phyloP scores from a whole-genome alignment of 352 stramenopile species.

The Pythium chondricola region DNA sequence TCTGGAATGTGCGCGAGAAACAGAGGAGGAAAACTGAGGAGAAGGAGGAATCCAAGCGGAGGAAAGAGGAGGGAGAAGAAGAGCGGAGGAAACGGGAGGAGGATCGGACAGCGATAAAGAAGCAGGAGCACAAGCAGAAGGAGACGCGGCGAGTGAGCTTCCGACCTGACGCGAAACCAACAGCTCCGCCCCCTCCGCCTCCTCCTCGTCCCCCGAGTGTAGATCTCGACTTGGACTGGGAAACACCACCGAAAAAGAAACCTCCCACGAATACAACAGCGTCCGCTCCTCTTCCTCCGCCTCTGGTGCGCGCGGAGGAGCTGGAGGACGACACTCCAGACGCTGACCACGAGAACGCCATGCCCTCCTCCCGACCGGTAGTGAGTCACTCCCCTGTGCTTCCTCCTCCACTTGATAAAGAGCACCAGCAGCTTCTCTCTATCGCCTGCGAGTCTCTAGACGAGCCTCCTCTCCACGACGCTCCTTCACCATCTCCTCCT shows the following conservation, averaged over 20 bases:
- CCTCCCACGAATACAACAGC: neutral
- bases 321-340: neutral
- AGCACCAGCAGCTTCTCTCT: neutral
- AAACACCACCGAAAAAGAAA: neutral
- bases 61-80: conserved; percentile 2
- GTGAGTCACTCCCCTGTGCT: no score
- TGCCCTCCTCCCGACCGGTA: no score
- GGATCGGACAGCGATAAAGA: conserved; percentile 1
- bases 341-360: neutral
- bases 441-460: conserved; percentile 9
- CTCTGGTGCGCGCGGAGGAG: neutral
- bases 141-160: conserved; percentile 9
- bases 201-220: no score
- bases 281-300: neutral
- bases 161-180: no score
- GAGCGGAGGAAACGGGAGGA: neutral
- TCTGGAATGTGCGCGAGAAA: conserved; percentile 39
- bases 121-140: conserved; percentile 1
- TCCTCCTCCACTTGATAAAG: no score
- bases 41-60: conserved; percentile 3
- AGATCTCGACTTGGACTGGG: conserved; percentile 10
- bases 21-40: conserved; percentile 9
- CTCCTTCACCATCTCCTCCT: no score
- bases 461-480: neutral
- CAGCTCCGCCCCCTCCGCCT: no score